phyloP scores from a whole-genome alignment of 371 early-diverging fungal species.

The Apophysomyces sp. region DNA sequence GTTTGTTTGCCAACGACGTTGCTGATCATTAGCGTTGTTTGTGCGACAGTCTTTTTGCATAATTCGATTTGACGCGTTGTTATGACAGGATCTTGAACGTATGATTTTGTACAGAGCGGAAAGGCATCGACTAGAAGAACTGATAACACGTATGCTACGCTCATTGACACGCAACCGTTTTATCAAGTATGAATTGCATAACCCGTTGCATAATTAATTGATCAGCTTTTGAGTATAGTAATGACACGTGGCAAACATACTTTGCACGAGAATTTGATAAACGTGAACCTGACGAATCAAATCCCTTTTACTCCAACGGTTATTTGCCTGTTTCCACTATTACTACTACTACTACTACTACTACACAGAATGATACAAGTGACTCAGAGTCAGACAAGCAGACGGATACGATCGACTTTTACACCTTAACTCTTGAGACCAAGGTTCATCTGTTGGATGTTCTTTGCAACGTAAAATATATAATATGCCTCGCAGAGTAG shows the following conservation, averaged over 20 bases:
- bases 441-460: constrained; percentile 45
- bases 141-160: constrained; percentile 42
- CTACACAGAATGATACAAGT: not conserved
- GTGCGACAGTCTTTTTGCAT: constrained; percentile 23
- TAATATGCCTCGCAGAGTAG: not conserved
- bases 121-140: constrained; percentile 33
- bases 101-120: constrained; percentile 38
- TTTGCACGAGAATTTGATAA: constrained; percentile 55
- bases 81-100: constrained; percentile 37
- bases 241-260: constrained; percentile 59
- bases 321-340: not conserved
- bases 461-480: constrained; percentile 52
- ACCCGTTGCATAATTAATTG: not conserved
- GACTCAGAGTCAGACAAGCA: constrained; percentile 2
- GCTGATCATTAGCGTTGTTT: not conserved
- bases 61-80: constrained; percentile 12
- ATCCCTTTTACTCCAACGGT: constrained; percentile 21
- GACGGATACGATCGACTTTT: constrained; percentile 28
- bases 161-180: constrained; percentile 38
- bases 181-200: constrained; percentile 28
- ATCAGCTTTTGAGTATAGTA: constrained; percentile 25
- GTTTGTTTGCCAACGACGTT: not conserved
- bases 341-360: too few relatives aligned
- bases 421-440: constrained; percentile 37
- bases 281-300: constrained; percentile 27